phyloP scores from a whole-genome alignment of 2,329 filamentous ascomycete genomes.

The Ascochyta viciae-villosae region DNA sequence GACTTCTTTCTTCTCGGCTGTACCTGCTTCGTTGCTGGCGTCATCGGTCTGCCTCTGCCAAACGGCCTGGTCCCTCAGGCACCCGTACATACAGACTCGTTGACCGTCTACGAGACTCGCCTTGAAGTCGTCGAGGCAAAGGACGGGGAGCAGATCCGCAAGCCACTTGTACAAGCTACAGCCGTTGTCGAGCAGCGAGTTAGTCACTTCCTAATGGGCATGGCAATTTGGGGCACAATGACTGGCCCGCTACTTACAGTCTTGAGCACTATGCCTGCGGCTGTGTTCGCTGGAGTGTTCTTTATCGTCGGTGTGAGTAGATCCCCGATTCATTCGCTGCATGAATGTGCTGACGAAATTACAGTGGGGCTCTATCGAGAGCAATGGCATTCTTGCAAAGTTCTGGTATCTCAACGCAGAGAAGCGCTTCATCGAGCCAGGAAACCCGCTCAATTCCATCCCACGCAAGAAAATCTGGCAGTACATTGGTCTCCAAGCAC shows the following conservation, averaged over 20 bases:
- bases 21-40: conserved; percentile 60
- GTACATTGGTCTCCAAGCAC: conserved; percentile 58
- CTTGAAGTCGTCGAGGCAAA: conserved; percentile 49
- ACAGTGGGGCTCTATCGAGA: conserved; percentile 53
- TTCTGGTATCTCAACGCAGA: conserved; percentile 57
- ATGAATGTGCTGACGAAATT: background rate
- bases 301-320: conserved; percentile 59
- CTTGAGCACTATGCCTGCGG: conserved; percentile 59
- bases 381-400: conserved; percentile 59
- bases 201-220: conserved; percentile 61
- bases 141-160: conserved; percentile 52
- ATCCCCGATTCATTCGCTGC: background rate
- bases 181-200: conserved; percentile 61
- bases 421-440: conserved; percentile 55
- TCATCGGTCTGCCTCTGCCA: conserved; percentile 61
- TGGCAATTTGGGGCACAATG: conserved; percentile 62
- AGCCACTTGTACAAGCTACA: conserved; percentile 53
- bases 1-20: conserved; percentile 64
- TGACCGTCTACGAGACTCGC: conserved; percentile 50
- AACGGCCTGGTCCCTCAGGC: conserved; percentile 64
- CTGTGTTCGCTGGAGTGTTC: conserved; percentile 62
- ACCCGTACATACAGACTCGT: conserved; percentile 63
- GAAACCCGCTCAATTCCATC: conserved; percentile 55
- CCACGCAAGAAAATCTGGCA: conserved; percentile 54
- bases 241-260: conserved; percentile 60